Base-by-base conservation (phyloP, 352 stramenopile genomes). In the Pythium dissotocum region DNA sequence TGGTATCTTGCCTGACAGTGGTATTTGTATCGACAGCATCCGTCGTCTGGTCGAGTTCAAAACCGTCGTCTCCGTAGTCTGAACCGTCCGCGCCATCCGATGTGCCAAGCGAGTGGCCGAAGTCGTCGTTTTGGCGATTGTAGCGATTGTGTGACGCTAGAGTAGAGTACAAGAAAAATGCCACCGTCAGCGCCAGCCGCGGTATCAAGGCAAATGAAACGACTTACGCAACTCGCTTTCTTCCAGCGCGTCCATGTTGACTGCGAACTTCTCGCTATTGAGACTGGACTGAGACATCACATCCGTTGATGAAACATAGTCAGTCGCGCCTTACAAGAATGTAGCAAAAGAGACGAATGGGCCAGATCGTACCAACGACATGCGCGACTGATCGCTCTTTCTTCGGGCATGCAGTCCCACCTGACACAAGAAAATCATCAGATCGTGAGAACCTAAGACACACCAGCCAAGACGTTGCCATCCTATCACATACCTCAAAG, bases 191-290 rank as follows among this genome's bases (percentile, higher is more conserved):
- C 12, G 16, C 7, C n/a, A 36, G 13, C n/a, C 30, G 49, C 12
- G 4, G 6, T 13, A 56, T 56, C 16, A 18, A 8, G 4, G 44
- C 21, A 8, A 21, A 46, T 5, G 46, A 36, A 0, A 38, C n/a
- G 12, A 56, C 49, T 18, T 36, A 61, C 58, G 16, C 28, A 71
- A 8, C 56, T 26, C 66, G 53, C 65, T 87, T 26, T 80, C 75
- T 6, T 80, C 75, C 2, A 93, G 67, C 18, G 80, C 85, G 33
- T 87, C 76, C 12, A 77, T 65, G 44, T 93, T 89, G 28, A 93
- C 76, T 16, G 72, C 77, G 74, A 93, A 91, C 18, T 89, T 90
- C 16, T 90, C 85, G 58, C 83, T 93, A 35, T 90, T 87, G 33
- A 87, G 69, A 63, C 83, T 91, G 2, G 85, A 90, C 82, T 90